These are phyloP conservation scores for Ganoderma resinaceum DNA, from an alignment of 1,284 basidiomycete genomes.

Conservation along the genomic window DNA sequence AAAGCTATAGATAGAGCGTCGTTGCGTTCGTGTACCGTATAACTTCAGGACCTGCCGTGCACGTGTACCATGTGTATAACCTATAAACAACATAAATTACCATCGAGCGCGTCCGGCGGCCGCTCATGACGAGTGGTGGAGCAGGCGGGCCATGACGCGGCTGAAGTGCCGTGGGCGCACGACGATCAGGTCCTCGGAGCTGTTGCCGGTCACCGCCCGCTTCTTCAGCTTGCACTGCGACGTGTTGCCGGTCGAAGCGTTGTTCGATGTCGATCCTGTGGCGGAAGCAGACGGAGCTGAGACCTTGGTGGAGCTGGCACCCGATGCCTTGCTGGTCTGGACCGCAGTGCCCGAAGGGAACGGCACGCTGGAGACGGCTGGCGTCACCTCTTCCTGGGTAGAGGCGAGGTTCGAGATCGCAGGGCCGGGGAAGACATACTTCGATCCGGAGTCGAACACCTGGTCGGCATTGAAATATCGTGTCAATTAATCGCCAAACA, in stretches of 20 bases:
- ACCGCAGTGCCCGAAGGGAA: constrained; percentile 28
- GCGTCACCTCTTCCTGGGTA: constrained; percentile 24
- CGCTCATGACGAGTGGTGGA: constrained; percentile 17
- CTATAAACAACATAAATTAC: constrained; percentile 1
- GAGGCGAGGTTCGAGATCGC: constrained; percentile 41
- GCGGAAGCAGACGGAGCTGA: constrained; percentile 23
- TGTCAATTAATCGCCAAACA: constrained; percentile 6
- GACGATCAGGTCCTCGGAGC: constrained; percentile 14
- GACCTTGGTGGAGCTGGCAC: constrained; percentile 20
- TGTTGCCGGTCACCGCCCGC: constrained; percentile 14
- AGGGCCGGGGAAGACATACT: constrained; percentile 51
- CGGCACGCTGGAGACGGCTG: constrained; percentile 26
- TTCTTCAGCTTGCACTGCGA: constrained; percentile 24
- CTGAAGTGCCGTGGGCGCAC: constrained; percentile 33
- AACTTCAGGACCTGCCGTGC: constrained; percentile 6
- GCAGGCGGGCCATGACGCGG: constrained; percentile 32
- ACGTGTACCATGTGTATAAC: constrained; percentile 4
- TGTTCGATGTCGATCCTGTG: constrained; percentile 16
- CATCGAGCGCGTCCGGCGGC: not conserved
- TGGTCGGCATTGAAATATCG: constrained; percentile 25
- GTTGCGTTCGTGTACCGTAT: not conserved
- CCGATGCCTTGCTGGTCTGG: constrained; percentile 23
- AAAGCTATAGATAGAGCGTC: constrained; percentile 2
- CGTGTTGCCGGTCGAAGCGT: constrained; percentile 7
- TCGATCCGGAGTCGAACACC: constrained; percentile 43